Evolutionary conservation across 345 rosid genomes (phyloP).

Genomic region (Brassica cretica): DNA sequence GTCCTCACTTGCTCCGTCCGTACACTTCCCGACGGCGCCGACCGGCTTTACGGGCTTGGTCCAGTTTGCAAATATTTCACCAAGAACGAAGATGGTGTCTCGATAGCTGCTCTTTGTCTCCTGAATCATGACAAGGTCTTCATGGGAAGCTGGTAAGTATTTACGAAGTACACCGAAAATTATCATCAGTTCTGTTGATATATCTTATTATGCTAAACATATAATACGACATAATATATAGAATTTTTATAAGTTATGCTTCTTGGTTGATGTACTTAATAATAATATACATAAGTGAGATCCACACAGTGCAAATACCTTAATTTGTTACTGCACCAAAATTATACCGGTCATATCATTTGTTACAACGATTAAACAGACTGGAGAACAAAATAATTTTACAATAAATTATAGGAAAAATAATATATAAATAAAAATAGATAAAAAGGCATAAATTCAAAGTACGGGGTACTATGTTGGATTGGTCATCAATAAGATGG

Average conservation of each 20-base stretch:
- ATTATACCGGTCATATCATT: background rate
- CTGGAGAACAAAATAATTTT: background rate
- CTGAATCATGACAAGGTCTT: constrained; percentile 86
- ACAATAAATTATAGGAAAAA: background rate
- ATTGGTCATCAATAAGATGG: background rate
- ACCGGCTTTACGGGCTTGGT: constrained; percentile 65
- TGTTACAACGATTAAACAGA: background rate
- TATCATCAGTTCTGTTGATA: background rate
- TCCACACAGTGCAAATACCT: background rate
- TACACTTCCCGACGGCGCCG: constrained; percentile 45
- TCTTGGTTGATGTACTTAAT: background rate
- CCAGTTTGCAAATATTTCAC: constrained; percentile 78
- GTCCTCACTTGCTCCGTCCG: constrained; percentile 54
- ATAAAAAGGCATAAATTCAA: background rate
- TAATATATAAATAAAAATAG: background rate
- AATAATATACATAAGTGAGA: background rate
- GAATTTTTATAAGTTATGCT: background rate
- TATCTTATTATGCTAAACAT: no score
- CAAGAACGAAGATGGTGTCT: constrained; percentile 77
- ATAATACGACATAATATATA: no score
- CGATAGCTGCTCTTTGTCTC: constrained; percentile 61
- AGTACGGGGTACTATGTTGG: background rate
- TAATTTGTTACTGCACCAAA: background rate
- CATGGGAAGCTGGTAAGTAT: constrained; percentile 86
- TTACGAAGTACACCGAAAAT: background rate